Base-by-base conservation (phyloP, 305 asterid species). In the Fraxinus greggii region DNA sequence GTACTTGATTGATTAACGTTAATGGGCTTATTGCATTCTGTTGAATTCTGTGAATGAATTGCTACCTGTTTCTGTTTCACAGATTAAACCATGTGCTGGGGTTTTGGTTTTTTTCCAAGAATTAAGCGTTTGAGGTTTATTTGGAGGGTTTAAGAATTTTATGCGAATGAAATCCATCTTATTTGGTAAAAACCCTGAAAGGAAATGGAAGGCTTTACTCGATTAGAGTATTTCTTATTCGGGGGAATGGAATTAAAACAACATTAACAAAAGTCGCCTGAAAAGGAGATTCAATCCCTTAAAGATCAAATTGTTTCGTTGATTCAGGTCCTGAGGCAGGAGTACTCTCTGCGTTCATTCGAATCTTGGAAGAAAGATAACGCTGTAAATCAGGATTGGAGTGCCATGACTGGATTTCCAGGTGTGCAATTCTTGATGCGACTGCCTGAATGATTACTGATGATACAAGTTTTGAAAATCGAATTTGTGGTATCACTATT, bases 301-400 rank as follows among this genome's bases (percentile, higher is more conserved):
- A 24, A 42, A 15, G 63, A 19, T 77, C 40, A 7, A 48, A 17
- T 77, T 48, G 40, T 81, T 7, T 29, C 59, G 45, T 35, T 45
- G 35, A 42, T 77, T 82, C 75, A 86, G 96, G 90, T 78, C 79
- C 13, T 80, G 81, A 92, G 93, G 51, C 81, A 85, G 70, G 95
- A 83, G 19, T 48, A 48, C 61, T 78, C 86, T 1, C 4, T 75
- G 67, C 88, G 75, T 26, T 86, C 86, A 0, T 86, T 77, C 17
- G 85, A 63, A 38, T 79, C 72, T 21, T 91, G 85, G 79, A 87
- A 86, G 89, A 91, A 90, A 89, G 81, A 78, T 73, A 92, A 84
- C 63, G 48, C 88, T 51, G 88, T 84, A 59, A 86, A 83, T 84
- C 91, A 81, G 32, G 83, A 67, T 28, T 84, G 89, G 88, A 87